Evolutionary conservation across 768 basidiomycete genomes (phyloP), one percentile per base, ranked within the genome.

Genomic region (Xerocomus potaroensis): DNA sequence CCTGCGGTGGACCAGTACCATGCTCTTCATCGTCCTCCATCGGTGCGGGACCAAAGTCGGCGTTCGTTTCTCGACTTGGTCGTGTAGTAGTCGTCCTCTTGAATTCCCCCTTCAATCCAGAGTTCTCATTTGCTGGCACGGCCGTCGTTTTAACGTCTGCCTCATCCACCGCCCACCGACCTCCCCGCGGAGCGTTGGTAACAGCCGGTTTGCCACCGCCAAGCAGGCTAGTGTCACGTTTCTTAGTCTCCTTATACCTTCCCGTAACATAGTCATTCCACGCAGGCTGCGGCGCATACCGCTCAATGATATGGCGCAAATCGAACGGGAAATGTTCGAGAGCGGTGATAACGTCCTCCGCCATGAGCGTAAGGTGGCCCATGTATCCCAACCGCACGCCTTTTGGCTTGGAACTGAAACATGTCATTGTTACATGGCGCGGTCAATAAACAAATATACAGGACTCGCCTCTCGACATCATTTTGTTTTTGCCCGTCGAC

Each of bases 321-420:
- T 93, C 91, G 14, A 78, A 73, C 0, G 94, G 91, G 68, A 90
- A 93, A 43, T 88, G 84, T 18, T 91, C 84, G 49, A 98, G 77
- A 8, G 94, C 88, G 47, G 82, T 81, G 62, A 96, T 84, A 16
- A 96, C 83, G 59, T 98, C 95, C 66, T 97, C 96, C 0, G 93
- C 85, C 56, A 99, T 91, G 54, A 97, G 81, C 11, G 87, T 89
- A 14, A 98, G 77, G 64, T 99, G 94, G 0, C 95, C 95, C 95
- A 98, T 98, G 68, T 91, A 95, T 3, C 93, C 94, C 34, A 95
- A 66, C 23, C 94, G 81, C 29, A 87, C 77, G 18, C 86, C 81
- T 57, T 88, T 86, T 8, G 84, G 81, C 63, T 84, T 83, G 34
- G 78, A 64, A 53, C 86, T 88, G 58, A 18, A 49, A 42, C 14